Evolutionary conservation across 257 asterid genomes (phyloP).

Genomic region (Cordia subcordata): DNA sequence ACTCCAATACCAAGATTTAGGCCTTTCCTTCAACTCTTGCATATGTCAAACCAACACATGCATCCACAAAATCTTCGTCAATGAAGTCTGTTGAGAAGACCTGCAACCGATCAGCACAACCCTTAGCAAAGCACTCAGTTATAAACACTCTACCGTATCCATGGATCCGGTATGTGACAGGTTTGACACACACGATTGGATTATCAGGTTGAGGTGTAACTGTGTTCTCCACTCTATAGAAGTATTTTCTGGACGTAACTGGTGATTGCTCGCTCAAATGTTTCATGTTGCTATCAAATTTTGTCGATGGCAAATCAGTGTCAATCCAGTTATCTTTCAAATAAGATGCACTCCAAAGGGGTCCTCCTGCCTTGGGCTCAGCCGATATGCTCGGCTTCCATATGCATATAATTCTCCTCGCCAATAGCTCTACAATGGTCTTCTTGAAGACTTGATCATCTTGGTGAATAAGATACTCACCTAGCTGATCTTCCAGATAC

Average conservation of each 20-base stretch:
- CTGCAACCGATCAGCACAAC: conserved; percentile 56
- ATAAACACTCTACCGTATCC: conserved; percentile 66
- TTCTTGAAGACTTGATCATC: conserved; percentile 58
- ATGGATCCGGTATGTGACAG: conserved; percentile 70
- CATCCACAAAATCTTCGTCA: conserved; percentile 77
- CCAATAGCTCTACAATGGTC: conserved; percentile 57
- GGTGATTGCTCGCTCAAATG: conserved; percentile 55
- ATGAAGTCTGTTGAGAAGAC: conserved; percentile 77
- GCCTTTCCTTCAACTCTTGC: conserved; percentile 65
- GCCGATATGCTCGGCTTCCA: conserved; percentile 82
- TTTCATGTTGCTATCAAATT: conserved; percentile 78
- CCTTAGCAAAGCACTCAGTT: conserved; percentile 38
- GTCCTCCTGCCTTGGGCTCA: conserved; percentile 47
- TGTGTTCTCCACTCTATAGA: conserved; percentile 94
- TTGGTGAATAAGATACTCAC: conserved; percentile 61
- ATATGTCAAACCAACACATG: conserved; percentile 62
- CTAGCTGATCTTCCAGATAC: conserved; percentile 59
- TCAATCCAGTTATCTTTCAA: conserved; percentile 80
- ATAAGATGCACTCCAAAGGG: conserved; percentile 63
- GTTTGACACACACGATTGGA: conserved; percentile 72
- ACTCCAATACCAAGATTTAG: conserved; percentile 13
- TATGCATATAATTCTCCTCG: conserved; percentile 73
- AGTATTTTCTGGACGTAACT: conserved; percentile 45
- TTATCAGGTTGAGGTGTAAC: conserved; percentile 90
- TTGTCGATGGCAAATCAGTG: conserved; percentile 78